A percentile compares a stretch with the other conserved stretches of the same genome.
Evolutionary conservation across 2,329 filamentous ascomycete genomes (phyloP).

Genomic region (Aschersonia sp.): DNA sequence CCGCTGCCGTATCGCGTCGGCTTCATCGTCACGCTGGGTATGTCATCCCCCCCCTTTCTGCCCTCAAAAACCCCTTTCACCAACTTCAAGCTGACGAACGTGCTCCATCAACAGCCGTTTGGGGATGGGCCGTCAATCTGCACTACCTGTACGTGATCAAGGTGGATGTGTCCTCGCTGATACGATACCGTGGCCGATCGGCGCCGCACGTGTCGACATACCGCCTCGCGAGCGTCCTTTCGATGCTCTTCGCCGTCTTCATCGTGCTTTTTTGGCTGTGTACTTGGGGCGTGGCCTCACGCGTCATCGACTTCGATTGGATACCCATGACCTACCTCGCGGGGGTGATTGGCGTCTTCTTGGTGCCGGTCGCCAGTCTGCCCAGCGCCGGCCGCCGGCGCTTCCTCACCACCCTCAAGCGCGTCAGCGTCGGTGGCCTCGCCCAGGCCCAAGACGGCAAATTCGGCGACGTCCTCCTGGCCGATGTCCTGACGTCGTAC

Average conservation of each 20-base stretch:
- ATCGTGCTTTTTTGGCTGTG: conserved; percentile 73
- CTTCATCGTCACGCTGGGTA: conserved; percentile 74
- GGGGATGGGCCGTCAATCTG: conserved; percentile 89
- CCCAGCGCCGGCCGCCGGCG: conserved; percentile 60
- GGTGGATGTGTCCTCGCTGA: conserved; percentile 77
- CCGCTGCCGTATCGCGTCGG: conserved; percentile 84
- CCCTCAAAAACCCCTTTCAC: background rate
- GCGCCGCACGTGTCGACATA: conserved; percentile 70
- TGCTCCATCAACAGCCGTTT: conserved; percentile 55
- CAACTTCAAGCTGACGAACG: background rate
- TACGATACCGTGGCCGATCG: conserved; percentile 69
- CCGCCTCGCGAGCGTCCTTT: conserved; percentile 66
- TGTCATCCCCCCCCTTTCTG: conserved; percentile 10
- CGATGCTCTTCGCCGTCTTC: conserved; percentile 54
- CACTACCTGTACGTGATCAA: conserved; percentile 68
- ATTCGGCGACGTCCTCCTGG: conserved; percentile 85
- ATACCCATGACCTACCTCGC: conserved; percentile 75
- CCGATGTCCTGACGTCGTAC: conserved; percentile 90
- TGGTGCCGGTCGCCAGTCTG: conserved; percentile 54
- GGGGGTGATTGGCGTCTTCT: conserved; percentile 55
- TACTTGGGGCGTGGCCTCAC: conserved; percentile 53
- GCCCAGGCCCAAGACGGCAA: conserved; percentile 80
- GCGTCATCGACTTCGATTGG: conserved; percentile 68
- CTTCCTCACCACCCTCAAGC: conserved; percentile 60
- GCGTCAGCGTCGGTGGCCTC: conserved; percentile 72